Evolutionary conservation across 768 basidiomycete species (phyloP).

Genomic region (Lactarius indigo): DNA sequence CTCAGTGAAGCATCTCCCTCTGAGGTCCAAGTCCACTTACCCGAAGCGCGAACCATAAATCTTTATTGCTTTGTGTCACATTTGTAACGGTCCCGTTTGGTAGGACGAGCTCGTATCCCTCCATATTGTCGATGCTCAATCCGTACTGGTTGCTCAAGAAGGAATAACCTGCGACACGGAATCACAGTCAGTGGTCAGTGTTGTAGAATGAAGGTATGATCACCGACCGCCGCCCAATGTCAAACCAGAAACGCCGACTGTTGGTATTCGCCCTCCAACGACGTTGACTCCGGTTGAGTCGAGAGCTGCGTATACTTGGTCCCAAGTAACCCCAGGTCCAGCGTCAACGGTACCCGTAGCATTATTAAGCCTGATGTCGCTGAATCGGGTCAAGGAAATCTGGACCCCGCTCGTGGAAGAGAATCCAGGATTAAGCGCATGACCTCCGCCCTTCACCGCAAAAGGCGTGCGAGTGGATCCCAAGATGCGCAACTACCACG

Average conservation of each 20-base stretch:
- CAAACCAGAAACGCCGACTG: conserved; percentile 28
- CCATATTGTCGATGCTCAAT: conserved; percentile 31
- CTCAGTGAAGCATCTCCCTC: not conserved
- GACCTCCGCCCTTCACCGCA: conserved; percentile 22
- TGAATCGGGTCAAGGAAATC: conserved; percentile 29
- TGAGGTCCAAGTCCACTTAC: not conserved
- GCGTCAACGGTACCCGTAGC: conserved; percentile 17
- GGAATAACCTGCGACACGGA: no score
- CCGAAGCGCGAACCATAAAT: conserved; percentile 2
- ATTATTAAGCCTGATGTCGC: not conserved
- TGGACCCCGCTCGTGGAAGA: conserved; percentile 30
- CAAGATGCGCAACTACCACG: conserved; percentile 15
- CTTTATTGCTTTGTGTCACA: not conserved
- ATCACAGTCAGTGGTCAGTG: no score
- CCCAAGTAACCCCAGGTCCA: conserved; percentile 31
- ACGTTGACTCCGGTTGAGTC: conserved; percentile 24
- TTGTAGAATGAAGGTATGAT: not conserved
- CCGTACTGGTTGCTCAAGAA: no score
- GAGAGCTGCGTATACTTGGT: conserved; percentile 27
- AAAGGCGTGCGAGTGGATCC: not conserved
- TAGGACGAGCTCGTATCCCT: conserved; percentile 30
- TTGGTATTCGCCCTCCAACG: conserved; percentile 26
- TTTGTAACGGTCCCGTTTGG: conserved; percentile 30
- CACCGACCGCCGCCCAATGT: not conserved
- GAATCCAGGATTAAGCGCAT: conserved; percentile 26